Evolutionary conservation across 139 green algal genomes (phyloP).

Genomic region (Auxenochlorella protothecoides): DNA sequence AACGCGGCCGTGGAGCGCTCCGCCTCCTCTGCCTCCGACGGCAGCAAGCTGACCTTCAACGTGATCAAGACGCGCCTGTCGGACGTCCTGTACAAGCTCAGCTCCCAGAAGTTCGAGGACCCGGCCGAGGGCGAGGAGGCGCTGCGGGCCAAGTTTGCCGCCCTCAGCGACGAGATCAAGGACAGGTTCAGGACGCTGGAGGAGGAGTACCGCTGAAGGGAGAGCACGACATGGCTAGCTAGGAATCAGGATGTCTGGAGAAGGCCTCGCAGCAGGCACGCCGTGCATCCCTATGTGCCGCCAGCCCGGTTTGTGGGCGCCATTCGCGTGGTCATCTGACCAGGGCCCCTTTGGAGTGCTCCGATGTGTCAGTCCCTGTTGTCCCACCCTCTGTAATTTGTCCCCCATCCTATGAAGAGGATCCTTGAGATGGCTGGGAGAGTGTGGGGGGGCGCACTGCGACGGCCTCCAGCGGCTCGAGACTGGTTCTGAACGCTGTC

Average conservation of each 20-base stretch:
- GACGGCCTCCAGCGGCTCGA: too few species aligned
- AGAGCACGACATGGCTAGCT: background rate
- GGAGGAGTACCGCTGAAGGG: slow-evolving; percentile 83
- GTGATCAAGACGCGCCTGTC: slow-evolving; percentile 87
- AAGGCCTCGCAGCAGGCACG: too few species aligned
- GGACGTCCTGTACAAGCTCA: slow-evolving; percentile 89
- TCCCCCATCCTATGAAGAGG: too few species aligned
- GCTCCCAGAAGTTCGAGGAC: slow-evolving; percentile 96
- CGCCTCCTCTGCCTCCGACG: slow-evolving; percentile 34
- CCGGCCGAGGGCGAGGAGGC: slow-evolving; percentile 66
- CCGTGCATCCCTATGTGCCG: too few species aligned
- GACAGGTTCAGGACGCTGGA: slow-evolving; percentile 86
- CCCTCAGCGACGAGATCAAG: slow-evolving; percentile 74
- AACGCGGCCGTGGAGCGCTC: slow-evolving; percentile 82
- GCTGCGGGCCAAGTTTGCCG: slow-evolving; percentile 58
- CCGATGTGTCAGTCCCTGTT: too few species aligned
- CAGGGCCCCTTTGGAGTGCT: background rate
- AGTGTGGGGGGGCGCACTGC: too few species aligned
- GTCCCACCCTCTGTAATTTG: too few species aligned
- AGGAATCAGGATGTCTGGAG: background rate
- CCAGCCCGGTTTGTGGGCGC: too few species aligned
- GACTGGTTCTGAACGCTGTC: too few species aligned
- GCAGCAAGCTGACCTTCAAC: slow-evolving; percentile 86
- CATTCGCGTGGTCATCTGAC: background rate
- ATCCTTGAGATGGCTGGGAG: too few species aligned